These are phyloP conservation scores for Ceratobasidium sp. DNA, from an alignment of 1,284 basidiomycete genomes.

Conservation along the genomic window DNA sequence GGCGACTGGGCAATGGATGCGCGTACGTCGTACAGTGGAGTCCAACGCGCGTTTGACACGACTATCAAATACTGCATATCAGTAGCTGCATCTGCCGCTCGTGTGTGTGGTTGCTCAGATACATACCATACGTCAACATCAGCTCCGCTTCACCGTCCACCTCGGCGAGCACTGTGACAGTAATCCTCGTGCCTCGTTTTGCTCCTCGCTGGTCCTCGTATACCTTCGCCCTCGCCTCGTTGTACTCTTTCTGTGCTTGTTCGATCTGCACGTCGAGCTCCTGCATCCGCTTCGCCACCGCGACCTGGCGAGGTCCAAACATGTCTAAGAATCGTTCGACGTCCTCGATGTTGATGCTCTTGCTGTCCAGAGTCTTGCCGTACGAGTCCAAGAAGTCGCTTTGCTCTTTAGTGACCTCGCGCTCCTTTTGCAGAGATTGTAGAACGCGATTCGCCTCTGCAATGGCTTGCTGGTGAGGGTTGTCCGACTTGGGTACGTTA, in stretches of 20 bases:
- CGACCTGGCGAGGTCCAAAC: constrained; percentile 45
- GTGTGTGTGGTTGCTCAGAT: no score
- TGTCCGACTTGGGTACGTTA: background rate
- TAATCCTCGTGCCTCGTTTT: constrained; percentile 49
- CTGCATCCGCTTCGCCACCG: constrained; percentile 39
- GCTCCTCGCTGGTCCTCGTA: constrained; percentile 44
- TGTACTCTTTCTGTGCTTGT: constrained; percentile 39
- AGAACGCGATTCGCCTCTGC: constrained; percentile 52
- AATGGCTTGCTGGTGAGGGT: constrained; percentile 42
- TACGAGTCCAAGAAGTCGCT: constrained; percentile 47
- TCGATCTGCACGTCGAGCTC: constrained; percentile 45
- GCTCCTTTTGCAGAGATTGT: constrained; percentile 41
- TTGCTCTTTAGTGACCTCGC: constrained; percentile 42
- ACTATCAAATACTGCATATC: constrained; percentile 17
- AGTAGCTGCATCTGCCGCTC: no score
- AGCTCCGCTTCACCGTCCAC: constrained; percentile 47
- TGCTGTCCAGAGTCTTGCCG: constrained; percentile 48
- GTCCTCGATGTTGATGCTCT: constrained; percentile 45
- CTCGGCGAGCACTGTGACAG: constrained; percentile 48
- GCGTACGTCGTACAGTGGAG: constrained; percentile 53
- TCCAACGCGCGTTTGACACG: constrained; percentile 52
- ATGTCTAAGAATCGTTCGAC: constrained; percentile 50
- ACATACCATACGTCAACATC: constrained; percentile 44
- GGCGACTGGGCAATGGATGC: constrained; percentile 48
- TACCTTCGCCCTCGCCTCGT: constrained; percentile 34